Percentiles rank a stretch among this genome's conserved stretches.
Evolutionary conservation across 108 stramenopile species (phyloP).

Genomic region (Asterionellopsis glacialis): DNA sequence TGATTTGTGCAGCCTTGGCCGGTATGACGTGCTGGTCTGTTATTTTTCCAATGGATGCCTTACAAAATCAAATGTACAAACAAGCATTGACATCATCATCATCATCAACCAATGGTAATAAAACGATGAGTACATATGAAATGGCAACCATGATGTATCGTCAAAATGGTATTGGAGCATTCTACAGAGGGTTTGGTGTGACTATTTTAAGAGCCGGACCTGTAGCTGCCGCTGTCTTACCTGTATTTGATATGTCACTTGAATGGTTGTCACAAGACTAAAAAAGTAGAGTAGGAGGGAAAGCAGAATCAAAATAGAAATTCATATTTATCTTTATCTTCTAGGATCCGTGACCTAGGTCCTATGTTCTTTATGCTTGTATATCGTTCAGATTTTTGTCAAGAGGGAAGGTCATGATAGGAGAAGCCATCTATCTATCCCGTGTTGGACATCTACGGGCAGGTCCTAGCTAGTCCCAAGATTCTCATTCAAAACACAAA

Average conservation of each 20-base stretch:
- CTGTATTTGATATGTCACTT: slow-evolving; percentile 63
- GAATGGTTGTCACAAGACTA: slow-evolving; percentile 19
- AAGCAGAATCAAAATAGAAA: no score
- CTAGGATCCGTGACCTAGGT: no score
- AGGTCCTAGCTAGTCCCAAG: no score
- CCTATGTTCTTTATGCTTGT: no score
- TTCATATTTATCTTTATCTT: no score
- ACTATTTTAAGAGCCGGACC: slow-evolving; percentile 73
- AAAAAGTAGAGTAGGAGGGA: no score
- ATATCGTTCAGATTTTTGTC: no score
- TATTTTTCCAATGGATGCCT: slow-evolving; percentile 65
- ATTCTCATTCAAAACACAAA: no score
- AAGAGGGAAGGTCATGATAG: no score
- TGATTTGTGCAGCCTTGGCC: slow-evolving; percentile 58
- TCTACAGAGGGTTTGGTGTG: slow-evolving; percentile 63
- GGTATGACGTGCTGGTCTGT: slow-evolving; percentile 68
- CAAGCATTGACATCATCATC: slow-evolving; percentile 13
- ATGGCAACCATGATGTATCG: slow-evolving; percentile 16
- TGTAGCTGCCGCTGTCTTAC: slow-evolving; percentile 72
- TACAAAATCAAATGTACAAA: slow-evolving; percentile 53
- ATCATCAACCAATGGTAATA: not conserved
- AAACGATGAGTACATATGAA: slow-evolving; percentile 11
- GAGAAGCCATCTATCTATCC: no score
- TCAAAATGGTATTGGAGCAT: slow-evolving; percentile 22
- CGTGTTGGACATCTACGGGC: no score